phyloP scores from a whole-genome alignment of 202 grass and related monocot species.

The Hordeum pubiflorum region DNA sequence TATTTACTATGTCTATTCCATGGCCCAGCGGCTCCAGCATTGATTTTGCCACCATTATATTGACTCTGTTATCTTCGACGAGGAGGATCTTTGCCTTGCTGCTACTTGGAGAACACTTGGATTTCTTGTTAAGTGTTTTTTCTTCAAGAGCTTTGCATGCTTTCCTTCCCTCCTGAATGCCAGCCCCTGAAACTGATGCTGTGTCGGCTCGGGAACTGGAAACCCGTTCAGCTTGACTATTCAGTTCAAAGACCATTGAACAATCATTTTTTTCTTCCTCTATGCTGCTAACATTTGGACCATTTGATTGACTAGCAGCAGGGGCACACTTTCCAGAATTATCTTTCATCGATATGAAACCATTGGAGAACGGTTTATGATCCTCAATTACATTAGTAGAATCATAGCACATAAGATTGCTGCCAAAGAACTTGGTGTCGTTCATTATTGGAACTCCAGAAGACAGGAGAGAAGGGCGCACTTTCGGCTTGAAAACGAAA shows the following conservation, averaged over 20 bases:
- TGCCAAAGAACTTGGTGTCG: slow-evolving; percentile 33
- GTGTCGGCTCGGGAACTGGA: slow-evolving; percentile 32
- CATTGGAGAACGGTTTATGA: slow-evolving; percentile 27
- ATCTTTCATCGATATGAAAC: slow-evolving; percentile 19
- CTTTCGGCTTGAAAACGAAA: slow-evolving; percentile 72
- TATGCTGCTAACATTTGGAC: slow-evolving; percentile 30
- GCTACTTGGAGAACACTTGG: slow-evolving; percentile 32
- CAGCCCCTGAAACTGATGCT: slow-evolving; percentile 31
- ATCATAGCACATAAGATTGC: slow-evolving; percentile 31
- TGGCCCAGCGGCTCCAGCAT: slow-evolving; percentile 82
- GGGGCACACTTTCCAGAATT: slow-evolving; percentile 9
- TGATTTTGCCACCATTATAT: slow-evolving; percentile 86
- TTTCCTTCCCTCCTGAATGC: slow-evolving; percentile 16
- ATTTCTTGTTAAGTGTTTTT: slow-evolving; percentile 37
- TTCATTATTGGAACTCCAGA: slow-evolving; percentile 32
- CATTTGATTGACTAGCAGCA: slow-evolving; percentile 28
- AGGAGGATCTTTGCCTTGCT: slow-evolving; percentile 64
- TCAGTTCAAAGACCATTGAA: slow-evolving; percentile 26
- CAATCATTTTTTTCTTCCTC: slow-evolving; percentile 31
- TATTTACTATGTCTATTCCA: slow-evolving; percentile 70
- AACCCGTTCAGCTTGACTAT: slow-evolving; percentile 37
- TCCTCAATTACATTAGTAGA: slow-evolving; percentile 32
- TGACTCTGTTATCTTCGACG: slow-evolving; percentile 90
- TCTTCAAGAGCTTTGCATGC: slow-evolving; percentile 22
- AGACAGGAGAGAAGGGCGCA: slow-evolving; percentile 27